Conservation (phyloP, 1,284 basidiomycete genomes). For the Vanrija sp. region DNA sequence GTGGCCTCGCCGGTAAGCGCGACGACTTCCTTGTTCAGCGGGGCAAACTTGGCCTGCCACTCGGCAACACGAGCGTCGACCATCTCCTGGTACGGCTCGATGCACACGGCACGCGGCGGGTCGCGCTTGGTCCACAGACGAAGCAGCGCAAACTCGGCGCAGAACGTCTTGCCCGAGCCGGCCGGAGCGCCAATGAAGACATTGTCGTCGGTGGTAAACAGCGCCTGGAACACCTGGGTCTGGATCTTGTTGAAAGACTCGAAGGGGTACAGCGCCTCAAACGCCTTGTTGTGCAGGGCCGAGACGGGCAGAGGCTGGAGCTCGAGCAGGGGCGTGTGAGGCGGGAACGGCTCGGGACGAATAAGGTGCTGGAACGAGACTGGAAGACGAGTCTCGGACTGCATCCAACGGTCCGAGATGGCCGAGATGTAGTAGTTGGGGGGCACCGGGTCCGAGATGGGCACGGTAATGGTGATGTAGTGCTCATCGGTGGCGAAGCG, state of each 20-base stretch:
- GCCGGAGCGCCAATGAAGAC: conserved; percentile 94
- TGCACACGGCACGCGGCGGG: conserved; percentile 82
- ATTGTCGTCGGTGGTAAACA: conserved; percentile 94
- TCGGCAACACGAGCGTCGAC: conserved; percentile 83
- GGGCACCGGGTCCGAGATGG: conserved; percentile 93
- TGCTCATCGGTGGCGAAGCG: conserved; percentile 91
- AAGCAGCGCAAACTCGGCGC: conserved; percentile 90
- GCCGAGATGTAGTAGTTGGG: conserved; percentile 97
- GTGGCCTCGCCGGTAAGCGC: conserved; percentile 93
- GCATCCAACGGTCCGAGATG: conserved; percentile 92
- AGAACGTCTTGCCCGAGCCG: conserved; percentile 95
- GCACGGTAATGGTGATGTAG: conserved; percentile 87
- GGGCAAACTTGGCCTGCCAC: conserved; percentile 81
- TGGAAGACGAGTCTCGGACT: conserved; percentile 88
- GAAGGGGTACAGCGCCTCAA: conserved; percentile 79
- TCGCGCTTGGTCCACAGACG: conserved; percentile 85
- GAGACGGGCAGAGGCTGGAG: conserved; percentile 85
- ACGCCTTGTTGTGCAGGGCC: conserved; percentile 87
- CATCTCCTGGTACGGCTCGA: conserved; percentile 96
- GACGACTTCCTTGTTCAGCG: conserved; percentile 83
- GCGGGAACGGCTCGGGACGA: conserved; percentile 93
- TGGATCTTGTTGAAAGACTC: conserved; percentile 96
- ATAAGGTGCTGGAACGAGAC: conserved; percentile 98
- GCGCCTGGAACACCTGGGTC: conserved; percentile 96
- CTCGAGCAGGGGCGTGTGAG: conserved; percentile 86